Percentiles rank a stretch among this genome's conserved stretches.
Conservation (phyloP, 2,329 filamentous ascomycete genomes). For the Pseudogymnoascus sp. region DNA sequence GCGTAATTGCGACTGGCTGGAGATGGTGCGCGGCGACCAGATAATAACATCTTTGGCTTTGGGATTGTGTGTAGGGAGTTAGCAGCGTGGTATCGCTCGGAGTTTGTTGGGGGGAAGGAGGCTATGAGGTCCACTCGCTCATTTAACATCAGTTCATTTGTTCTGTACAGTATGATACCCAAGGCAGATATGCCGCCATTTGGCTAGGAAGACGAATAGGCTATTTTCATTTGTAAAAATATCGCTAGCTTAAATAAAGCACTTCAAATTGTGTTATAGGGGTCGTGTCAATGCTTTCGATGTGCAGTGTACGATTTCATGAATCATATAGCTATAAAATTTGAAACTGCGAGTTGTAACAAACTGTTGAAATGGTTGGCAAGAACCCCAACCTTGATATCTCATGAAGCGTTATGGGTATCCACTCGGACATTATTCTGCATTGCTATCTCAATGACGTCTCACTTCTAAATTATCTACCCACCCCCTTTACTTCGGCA, state of each 20-base stretch:
- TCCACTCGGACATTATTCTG: slow-evolving; percentile 1
- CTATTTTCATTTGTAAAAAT: slow-evolving; percentile 9
- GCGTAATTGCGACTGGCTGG: neutral
- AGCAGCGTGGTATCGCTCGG: slow-evolving; percentile 3
- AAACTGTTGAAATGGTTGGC: neutral
- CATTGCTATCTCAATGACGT: slow-evolving; percentile 7
- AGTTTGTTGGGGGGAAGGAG: neutral
- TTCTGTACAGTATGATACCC: slow-evolving; percentile 15
- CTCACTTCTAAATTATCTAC: slow-evolving; percentile 6
- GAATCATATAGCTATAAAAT: neutral
- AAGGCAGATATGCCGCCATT: slow-evolving; percentile 4
- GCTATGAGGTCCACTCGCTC: slow-evolving; percentile 11
- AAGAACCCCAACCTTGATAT: neutral
- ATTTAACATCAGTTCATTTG: slow-evolving; percentile 12
- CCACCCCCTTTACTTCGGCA: slow-evolving; percentile 25
- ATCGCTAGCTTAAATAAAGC: slow-evolving; percentile 1
- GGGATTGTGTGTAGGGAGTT: neutral
- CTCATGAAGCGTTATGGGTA: neutral
- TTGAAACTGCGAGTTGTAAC: neutral
- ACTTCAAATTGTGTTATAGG: neutral
- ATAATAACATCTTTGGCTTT: slow-evolving; percentile 8
- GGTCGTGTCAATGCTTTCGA: neutral
- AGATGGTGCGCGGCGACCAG: slow-evolving; percentile 1
- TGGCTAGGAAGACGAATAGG: slow-evolving; percentile 2
- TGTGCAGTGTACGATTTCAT: neutral